Base-by-base conservation (phyloP, 495 filamentous ascomycete genomes). In the Bryoglossum gracile region DNA sequence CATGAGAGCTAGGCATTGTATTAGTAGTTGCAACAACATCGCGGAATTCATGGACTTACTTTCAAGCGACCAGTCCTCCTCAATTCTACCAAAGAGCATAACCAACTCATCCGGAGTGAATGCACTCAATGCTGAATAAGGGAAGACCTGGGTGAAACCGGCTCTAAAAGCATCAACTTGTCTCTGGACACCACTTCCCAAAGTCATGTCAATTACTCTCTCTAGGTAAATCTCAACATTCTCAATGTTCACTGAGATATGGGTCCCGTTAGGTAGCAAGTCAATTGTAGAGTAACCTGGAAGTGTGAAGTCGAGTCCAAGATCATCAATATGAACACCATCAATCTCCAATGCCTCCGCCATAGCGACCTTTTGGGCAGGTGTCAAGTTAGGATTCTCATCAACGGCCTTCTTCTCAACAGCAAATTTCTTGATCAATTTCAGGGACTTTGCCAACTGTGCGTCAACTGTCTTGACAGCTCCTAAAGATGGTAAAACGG, bases 71-170 rank as follows among this genome's bases (percentile, higher is more conserved):
- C 94, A 99, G 60, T 99, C 94, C 60, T 99, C 94, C 22, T 99
- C 87, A 4, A 89, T 81, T 34, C 83, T 80, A 18, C 94, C 94
- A 69, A 99, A 99, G 11, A 99, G 75, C 77, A 87, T 91, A 24
- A 95, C 90, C n/a, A 99, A 70, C 63, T 99, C 94, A 59, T 83
- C 89, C 1, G 94, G 94, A 0, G 94, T 99, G 61, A 99, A 99
- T 2, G 94, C 90, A 35, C 83, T 85, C 25, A 97, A 73, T 9
- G 94, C 87, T 8, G 87, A 82, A 67, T 92, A 97, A 0, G 94
- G 87, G 73, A 99, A 99, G 0, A 99, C 94, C 51, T 92, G 84
- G 1, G 92, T 94, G 68, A 99, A 99, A 3, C 94, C 94, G 11
- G 69, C 63, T 57, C 85, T 80, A 77, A 99, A 99, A 2, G 90